Conservation (phyloP, 225 moss, liverwort and hornwort genomes). For the Rhytidiadelphus loreus region DNA sequence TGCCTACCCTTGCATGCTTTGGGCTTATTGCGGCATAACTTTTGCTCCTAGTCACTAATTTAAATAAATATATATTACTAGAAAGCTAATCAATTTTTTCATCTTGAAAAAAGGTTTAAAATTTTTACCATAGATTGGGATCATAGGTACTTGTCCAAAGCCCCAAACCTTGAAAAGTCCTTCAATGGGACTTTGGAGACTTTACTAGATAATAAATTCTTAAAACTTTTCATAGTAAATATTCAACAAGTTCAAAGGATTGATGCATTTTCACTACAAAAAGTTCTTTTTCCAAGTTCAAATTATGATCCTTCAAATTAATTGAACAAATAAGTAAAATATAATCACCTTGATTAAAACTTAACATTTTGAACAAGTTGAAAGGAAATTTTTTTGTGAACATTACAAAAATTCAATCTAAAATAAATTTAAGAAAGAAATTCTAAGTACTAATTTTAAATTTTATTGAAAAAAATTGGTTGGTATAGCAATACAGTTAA, state of each 20-base stretch:
- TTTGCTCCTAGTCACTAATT: background rate
- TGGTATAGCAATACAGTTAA: background rate
- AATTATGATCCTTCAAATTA: background rate
- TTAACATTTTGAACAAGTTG: background rate
- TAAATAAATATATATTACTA: background rate
- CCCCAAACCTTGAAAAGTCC: background rate
- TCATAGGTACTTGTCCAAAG: background rate
- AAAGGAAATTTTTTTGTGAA: background rate
- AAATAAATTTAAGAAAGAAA: background rate
- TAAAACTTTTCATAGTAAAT: background rate
- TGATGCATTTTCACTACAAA: background rate
- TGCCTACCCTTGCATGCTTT: background rate
- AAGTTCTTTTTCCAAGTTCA: background rate
- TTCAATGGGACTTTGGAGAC: rapidly evolving
- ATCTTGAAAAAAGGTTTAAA: background rate
- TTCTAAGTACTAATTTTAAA: background rate
- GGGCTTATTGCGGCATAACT: background rate
- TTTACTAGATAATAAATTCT: background rate
- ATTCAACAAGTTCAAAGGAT: background rate
- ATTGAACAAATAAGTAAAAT: background rate
- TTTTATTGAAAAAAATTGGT: background rate
- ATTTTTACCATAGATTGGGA: background rate
- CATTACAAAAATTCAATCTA: background rate
- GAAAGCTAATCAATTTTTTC: background rate
- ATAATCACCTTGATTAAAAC: too few relatives aligned